Conservation (phyloP, 495 filamentous ascomycete genomes). For the Chaetomidium leptoderma region DNA sequence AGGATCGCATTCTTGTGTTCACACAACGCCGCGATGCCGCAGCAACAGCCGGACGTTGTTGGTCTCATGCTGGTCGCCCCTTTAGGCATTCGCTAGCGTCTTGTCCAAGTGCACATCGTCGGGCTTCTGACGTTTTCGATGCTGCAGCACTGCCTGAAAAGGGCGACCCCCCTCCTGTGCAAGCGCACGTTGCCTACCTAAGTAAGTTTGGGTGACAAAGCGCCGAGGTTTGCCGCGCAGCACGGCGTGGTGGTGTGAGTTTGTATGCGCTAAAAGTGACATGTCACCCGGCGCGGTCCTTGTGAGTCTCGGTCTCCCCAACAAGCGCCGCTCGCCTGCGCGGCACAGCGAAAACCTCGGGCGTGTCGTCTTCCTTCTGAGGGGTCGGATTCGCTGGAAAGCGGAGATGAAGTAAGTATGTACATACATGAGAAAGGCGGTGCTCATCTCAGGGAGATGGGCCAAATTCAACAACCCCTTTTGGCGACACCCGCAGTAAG, state of each 20-base stretch:
- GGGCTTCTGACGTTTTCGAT: not conserved
- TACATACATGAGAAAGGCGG: not conserved
- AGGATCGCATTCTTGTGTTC: not conserved
- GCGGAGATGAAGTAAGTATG: not conserved
- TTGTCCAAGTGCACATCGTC: too few species aligned
- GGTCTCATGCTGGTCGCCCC: conserved; percentile 1
- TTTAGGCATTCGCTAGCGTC: not conserved
- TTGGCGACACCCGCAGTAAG: not conserved
- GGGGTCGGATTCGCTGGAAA: not conserved
- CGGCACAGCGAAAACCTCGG: not conserved
- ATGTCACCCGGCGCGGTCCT: not conserved
- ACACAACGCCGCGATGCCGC: conserved; percentile 2
- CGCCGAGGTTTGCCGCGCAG: not conserved
- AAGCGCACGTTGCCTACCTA: not conserved
- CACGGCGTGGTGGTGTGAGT: not conserved
- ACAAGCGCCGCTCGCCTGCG: not conserved
- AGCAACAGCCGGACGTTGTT: not conserved
- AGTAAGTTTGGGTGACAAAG: not conserved
- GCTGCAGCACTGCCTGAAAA: conserved; percentile 3
- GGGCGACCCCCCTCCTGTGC: not conserved
- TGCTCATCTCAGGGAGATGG: not conserved
- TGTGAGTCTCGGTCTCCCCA: not conserved
- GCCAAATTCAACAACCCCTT: not conserved
- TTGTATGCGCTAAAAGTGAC: not conserved
- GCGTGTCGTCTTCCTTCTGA: not conserved